Percentiles rank a stretch among this genome's conserved stretches.
Conservation (phyloP, 2,329 filamentous ascomycete genomes). For the Neospermospora avenae region DNA sequence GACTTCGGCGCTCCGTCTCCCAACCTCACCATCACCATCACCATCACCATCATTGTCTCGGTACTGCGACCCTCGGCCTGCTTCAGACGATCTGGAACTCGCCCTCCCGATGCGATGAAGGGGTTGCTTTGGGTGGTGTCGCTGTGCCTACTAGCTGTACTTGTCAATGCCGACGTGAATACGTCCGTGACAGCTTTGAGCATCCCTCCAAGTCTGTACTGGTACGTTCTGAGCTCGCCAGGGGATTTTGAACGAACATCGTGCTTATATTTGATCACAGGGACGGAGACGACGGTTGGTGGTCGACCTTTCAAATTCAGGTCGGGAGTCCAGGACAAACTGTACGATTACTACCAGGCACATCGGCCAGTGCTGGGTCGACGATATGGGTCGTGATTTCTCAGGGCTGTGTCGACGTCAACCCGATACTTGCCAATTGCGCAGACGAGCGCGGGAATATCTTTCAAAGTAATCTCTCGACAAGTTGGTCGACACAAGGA, state of each 20-base stretch:
- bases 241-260: too few species aligned
- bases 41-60: too few species aligned
- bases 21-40: too few species aligned
- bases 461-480: slow-evolving; percentile 54
- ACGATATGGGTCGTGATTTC: slow-evolving; percentile 64
- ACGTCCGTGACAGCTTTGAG: neutral
- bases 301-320: slow-evolving; percentile 64
- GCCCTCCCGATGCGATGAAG: neutral
- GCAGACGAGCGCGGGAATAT: slow-evolving; percentile 55
- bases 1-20: too few species aligned
- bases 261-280: slow-evolving; percentile 4
- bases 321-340: slow-evolving; percentile 50
- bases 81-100: too few species aligned
- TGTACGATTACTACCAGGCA: slow-evolving; percentile 57
- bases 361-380: slow-evolving; percentile 48
- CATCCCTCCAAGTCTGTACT: slow-evolving; percentile 3
- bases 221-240: neutral
- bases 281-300: slow-evolving; percentile 61
- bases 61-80: too few species aligned
- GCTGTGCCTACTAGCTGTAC: neutral
- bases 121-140: neutral
- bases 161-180: neutral
- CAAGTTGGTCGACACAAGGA: slow-evolving; percentile 33
- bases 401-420: slow-evolving; percentile 47
- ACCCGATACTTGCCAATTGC: slow-evolving; percentile 40